phyloP scores from a whole-genome alignment of 2,329 filamentous ascomycete genomes.

The Aspergillus ochraceus region DNA sequence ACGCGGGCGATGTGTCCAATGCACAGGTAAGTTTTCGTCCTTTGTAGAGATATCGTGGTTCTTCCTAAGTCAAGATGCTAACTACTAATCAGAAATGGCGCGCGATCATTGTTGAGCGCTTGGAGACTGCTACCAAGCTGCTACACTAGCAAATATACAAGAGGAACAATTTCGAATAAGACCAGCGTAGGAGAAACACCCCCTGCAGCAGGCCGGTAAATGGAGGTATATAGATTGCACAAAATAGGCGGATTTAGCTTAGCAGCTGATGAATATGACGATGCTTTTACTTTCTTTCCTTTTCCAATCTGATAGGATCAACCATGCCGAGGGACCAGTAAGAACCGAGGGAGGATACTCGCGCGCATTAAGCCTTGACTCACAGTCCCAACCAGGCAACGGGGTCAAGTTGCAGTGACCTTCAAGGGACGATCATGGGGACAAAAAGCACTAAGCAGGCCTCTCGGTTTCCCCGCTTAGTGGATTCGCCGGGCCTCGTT shows the following conservation, averaged over 20 bases:
- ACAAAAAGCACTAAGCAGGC: neutral
- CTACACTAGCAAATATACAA: conserved; percentile 20
- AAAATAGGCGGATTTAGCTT: neutral
- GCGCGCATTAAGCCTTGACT: neutral
- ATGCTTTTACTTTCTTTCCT: neutral
- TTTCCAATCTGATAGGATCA: too few species aligned
- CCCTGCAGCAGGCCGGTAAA: neutral
- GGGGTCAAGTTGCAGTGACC: neutral
- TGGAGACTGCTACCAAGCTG: conserved; percentile 32
- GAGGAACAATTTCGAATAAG: neutral
- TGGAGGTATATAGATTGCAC: neutral
- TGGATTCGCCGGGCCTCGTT: neutral
- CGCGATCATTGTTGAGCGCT: conserved; percentile 38
- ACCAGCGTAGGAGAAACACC: neutral
- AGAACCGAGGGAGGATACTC: neutral
- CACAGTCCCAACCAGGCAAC: neutral
- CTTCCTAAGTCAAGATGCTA: neutral
- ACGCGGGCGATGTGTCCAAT: conserved; percentile 49
- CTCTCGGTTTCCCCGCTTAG: neutral
- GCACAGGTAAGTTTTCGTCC: conserved; percentile 50
- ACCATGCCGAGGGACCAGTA: neutral
- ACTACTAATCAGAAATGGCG: conserved; percentile 39
- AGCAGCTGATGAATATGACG: neutral
- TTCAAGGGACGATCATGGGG: neutral
- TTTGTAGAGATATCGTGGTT: conserved; percentile 2